These are phyloP conservation scores for Limnomonas spitsbergensis DNA, from an alignment of 139 green algal genomes.

Conservation along the genomic window DNA sequence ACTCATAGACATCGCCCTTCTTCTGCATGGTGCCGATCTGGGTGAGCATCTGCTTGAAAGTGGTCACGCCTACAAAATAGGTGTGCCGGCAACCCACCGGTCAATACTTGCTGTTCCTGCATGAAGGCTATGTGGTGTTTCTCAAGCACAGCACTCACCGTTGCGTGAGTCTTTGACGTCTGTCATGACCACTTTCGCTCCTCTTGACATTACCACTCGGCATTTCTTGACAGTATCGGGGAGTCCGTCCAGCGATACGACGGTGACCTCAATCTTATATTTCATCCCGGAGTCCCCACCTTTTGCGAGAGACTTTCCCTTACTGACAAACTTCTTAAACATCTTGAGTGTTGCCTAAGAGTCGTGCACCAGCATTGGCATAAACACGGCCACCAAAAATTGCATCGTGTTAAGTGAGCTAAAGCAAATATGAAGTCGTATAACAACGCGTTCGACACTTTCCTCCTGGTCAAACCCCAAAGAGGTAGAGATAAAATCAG, in stretches of 20 bases:
- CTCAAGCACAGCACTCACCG: not conserved
- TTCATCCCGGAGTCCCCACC: not conserved
- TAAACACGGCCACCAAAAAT: too few relatives aligned
- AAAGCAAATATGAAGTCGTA: too few relatives aligned
- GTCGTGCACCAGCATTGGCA: too few relatives aligned
- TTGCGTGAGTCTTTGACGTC: not conserved
- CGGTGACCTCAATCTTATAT: not conserved
- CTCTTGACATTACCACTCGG: not conserved
- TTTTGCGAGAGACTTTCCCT: too few relatives aligned
- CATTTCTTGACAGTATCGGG: not conserved
- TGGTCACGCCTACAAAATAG: too few relatives aligned
- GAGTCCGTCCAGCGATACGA: not conserved
- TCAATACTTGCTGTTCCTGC: not conserved
- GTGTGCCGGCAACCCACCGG: too few relatives aligned
- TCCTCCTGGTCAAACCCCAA: not conserved
- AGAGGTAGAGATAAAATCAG: not conserved
- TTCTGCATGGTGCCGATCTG: not conserved
- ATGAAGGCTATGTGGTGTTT: not conserved
- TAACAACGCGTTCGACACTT: not conserved
- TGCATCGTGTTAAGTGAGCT: too few relatives aligned
- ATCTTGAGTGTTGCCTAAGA: too few relatives aligned
- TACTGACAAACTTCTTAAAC: too few relatives aligned
- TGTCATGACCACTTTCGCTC: not conserved
- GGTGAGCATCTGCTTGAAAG: not conserved
- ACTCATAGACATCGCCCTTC: not conserved